A percentile compares a stretch with the other conserved stretches of the same genome.
phyloP scores from a whole-genome alignment of 768 basidiomycete species.

The Suillus bovinus region DNA sequence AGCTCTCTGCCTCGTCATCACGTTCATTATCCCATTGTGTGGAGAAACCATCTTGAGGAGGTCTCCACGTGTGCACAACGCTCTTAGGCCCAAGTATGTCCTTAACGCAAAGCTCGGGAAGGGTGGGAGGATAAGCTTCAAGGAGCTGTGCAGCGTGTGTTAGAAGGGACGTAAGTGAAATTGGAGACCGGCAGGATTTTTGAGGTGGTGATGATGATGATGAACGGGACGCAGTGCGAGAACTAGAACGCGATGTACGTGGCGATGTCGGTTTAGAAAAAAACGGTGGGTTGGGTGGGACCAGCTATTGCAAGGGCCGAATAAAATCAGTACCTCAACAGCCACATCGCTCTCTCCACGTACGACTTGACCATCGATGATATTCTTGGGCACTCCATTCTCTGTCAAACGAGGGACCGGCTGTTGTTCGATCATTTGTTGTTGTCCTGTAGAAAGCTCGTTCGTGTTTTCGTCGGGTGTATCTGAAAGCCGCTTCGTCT shows the following conservation, averaged over 20 bases:
- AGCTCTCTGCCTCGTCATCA: conserved; percentile 60
- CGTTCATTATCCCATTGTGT: conserved; percentile 4
- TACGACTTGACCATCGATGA: neutral
- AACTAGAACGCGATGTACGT: conserved; percentile 7
- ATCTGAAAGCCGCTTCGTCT: neutral
- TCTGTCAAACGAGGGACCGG: neutral
- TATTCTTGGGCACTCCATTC: neutral
- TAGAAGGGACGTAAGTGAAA: conserved; percentile 53
- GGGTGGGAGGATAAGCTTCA: conserved; percentile 56
- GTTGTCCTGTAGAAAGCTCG: neutral
- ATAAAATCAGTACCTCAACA: neutral
- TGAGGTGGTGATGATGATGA: neutral
- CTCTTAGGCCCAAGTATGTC: conserved; percentile 79
- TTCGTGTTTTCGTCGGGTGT: neutral
- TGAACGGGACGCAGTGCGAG: neutral
- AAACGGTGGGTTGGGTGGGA: conserved; percentile 4
- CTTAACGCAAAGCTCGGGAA: conserved; percentile 51
- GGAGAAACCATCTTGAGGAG: conserved; percentile 26
- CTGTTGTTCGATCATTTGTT: neutral
- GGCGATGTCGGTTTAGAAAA: neutral
- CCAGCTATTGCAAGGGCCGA: neutral
- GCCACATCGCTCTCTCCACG: neutral
- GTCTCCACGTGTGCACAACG: conserved; percentile 74
- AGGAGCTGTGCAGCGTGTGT: conserved; percentile 59
- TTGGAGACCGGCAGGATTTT: conserved; percentile 21